A percentile compares a stretch with the other conserved stretches of the same genome.
Evolutionary conservation across 1,284 basidiomycete species (phyloP).

Genomic region (Malassezia pachydermatis): DNA sequence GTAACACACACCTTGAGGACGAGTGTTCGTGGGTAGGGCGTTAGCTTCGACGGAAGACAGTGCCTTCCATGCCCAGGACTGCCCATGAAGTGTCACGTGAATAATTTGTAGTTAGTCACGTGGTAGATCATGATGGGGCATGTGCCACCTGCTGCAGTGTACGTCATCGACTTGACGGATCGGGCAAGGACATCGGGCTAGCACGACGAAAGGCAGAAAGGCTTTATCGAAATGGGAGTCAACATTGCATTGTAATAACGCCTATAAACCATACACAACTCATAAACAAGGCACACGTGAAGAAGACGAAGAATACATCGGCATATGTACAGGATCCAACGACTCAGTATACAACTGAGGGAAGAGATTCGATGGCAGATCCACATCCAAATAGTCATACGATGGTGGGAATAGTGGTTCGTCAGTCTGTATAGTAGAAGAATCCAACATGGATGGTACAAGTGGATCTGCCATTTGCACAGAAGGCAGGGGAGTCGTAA

Average conservation of each 20-base stretch:
- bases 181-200: too few relatives aligned
- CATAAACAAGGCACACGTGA: neutral
- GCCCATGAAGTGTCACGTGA: slow-evolving; percentile 5
- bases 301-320: neutral
- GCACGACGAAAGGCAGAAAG: too few relatives aligned
- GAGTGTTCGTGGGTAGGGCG: slow-evolving; percentile 17
- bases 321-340: neutral
- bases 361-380: neutral
- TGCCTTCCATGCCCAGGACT: neutral
- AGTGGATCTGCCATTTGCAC: neutral
- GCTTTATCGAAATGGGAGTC: neutral
- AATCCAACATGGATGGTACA: neutral
- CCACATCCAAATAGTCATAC: slow-evolving; percentile 10
- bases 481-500: neutral
- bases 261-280: neutral
- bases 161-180: neutral
- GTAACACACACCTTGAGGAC: slow-evolving; percentile 17
- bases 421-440: neutral
- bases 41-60: slow-evolving; percentile 9
- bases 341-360: neutral
- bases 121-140: neutral
- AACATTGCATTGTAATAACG: neutral
- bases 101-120: slow-evolving; percentile 2
- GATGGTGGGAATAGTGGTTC: slow-evolving; percentile 1
- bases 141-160: neutral